These are phyloP conservation scores for Hypoxylon trugodes DNA, from an alignment of 495 filamentous ascomycete genomes.

Conservation along the genomic window DNA sequence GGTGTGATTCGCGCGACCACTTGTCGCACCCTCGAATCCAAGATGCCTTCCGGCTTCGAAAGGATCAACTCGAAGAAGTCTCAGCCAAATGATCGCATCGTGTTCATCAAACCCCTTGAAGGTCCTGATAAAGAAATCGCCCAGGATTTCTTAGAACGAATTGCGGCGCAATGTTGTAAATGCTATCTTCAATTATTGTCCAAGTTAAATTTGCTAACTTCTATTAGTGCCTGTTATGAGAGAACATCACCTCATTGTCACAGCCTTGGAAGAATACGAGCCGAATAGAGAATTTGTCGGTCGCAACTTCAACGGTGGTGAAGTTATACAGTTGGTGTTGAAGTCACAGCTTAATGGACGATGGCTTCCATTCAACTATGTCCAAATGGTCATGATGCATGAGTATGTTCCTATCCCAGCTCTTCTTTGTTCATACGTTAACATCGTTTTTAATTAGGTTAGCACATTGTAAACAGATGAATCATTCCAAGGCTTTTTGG, in stretches of 20 bases:
- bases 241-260: constrained; percentile 70
- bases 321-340: constrained; percentile 81
- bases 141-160: constrained; percentile 75
- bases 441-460: constrained; percentile 53
- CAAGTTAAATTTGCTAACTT: constrained; percentile 15
- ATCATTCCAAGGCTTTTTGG: constrained; percentile 79
- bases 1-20: no score
- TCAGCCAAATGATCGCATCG: constrained; percentile 73
- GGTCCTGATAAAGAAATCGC: constrained; percentile 66
- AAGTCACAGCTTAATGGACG: constrained; percentile 64
- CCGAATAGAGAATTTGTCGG: constrained; percentile 78
- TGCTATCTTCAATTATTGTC: not conserved
- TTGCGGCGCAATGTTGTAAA: constrained; percentile 76
- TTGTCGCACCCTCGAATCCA: constrained; percentile 1
- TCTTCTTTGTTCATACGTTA: not conserved
- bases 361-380: constrained; percentile 79
- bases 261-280: constrained; percentile 78
- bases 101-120: constrained; percentile 78
- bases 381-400: constrained; percentile 90
- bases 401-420: constrained; percentile 46
- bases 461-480: constrained; percentile 86
- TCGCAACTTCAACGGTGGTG: constrained; percentile 86
- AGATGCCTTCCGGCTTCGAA: constrained; percentile 73
- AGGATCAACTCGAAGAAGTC: constrained; percentile 71
- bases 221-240: constrained; percentile 72